phyloP scores from a whole-genome alignment of 805 yeast genomes.

The Candida sphagnicola region DNA sequence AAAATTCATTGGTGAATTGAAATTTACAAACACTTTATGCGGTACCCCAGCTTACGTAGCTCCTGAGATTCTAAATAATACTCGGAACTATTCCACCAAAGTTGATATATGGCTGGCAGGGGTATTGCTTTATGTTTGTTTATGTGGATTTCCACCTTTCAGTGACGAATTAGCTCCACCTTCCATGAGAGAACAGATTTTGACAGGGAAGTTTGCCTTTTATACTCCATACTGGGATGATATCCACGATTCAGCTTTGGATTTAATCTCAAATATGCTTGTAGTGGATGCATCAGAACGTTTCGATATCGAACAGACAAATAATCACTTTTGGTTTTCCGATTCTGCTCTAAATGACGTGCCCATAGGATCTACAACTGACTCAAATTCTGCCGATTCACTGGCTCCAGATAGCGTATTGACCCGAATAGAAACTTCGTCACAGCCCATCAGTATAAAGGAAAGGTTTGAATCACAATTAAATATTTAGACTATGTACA shows the following conservation, averaged over 20 bases:
- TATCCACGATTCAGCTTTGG: slow-evolving; percentile 60
- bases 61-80: slow-evolving; percentile 64
- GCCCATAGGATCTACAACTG: background rate
- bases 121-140: slow-evolving; percentile 69
- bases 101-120: slow-evolving; percentile 85
- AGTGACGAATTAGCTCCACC: slow-evolving; percentile 82
- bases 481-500: slow-evolving; percentile 2
- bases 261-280: slow-evolving; percentile 58
- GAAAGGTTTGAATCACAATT: slow-evolving; percentile 3
- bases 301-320: slow-evolving; percentile 34
- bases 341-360: slow-evolving; percentile 9
- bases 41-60: slow-evolving; percentile 90
- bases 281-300: slow-evolving; percentile 50
- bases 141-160: slow-evolving; percentile 84
- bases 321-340: slow-evolving; percentile 43
- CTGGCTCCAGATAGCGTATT: background rate
- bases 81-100: slow-evolving; percentile 59
- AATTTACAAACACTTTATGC: slow-evolving; percentile 74
- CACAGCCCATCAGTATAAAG: slow-evolving; percentile 1
- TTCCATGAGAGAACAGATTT: slow-evolving; percentile 68
- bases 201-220: slow-evolving; percentile 65
- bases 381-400: background rate
- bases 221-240: slow-evolving; percentile 80
- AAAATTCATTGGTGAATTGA: slow-evolving; percentile 64
- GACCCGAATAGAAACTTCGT: slow-evolving; percentile 2